Evolutionary conservation across 805 yeast genomes (phyloP), one percentile per base, ranked within the genome.

Genomic region (Yamadazyma sp.): DNA sequence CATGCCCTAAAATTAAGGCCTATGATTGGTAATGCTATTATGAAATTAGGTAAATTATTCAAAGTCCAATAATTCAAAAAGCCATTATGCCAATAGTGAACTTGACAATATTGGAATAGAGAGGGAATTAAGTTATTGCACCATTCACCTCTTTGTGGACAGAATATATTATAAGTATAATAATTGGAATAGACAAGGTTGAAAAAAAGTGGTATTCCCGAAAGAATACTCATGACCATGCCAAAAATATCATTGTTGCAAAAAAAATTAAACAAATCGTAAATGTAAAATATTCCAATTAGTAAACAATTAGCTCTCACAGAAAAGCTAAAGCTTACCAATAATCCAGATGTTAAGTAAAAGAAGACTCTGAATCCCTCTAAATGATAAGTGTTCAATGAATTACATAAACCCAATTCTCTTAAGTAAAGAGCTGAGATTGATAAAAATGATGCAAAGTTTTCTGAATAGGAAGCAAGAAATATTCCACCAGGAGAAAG

Each of bases 401-500:
- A 29, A 30, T 53, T 38, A 31, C 50, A 45, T 17, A 62, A 27
- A 11, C 64, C 49, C 1, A 45, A 19, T 36, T 74, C 75, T 38
- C 87, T 66, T 2, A 75, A 47, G 18, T 58, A 67, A 25, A 87
- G 48, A 1, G 84, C 91, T 1, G 56, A 5, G 28, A 82, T 76
- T 21, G 84, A 65, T 27, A 80, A 55, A 10, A 80, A 58, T 16
- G 86, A 80, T 24, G 87, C 79, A 12, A 75, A 46, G 14, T 87
- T 75, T 58, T 91, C 98, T 0, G 94, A 70, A 55, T 89, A 91
- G 2, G 85, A 77, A 1, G 80, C 73, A 26, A 86, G 62, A 51
- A 88, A 91, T 0, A 87, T 72, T 1, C 95, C 95, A 1, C 86
- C 88, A 2, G 95, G 87, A 13, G 83, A 76, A n/a, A 82, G 39